These are phyloP conservation scores for Meyerozyma elateridarum DNA, from an alignment of 1,139 yeast genomes.

Conservation along the genomic window DNA sequence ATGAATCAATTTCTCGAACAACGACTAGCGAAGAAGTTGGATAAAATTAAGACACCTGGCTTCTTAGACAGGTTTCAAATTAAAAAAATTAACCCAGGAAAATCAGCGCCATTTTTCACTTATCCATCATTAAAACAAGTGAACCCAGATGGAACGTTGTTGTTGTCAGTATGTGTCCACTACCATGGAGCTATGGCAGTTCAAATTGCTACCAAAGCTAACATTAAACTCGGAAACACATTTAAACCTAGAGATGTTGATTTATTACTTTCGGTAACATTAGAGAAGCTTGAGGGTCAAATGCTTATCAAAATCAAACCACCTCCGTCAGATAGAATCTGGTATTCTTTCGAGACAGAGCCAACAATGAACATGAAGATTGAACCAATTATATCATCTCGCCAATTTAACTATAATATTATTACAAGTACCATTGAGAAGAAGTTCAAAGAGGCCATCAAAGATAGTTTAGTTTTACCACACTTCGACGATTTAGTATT, in stretches of 20 bases:
- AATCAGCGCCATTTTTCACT: constrained; percentile 74
- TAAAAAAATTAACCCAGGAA: constrained; percentile 69
- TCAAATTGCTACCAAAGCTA: constrained; percentile 75
- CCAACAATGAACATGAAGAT: constrained; percentile 71
- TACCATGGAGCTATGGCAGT: constrained; percentile 73
- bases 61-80: constrained; percentile 80
- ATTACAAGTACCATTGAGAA: constrained; percentile 77
- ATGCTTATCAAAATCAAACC: constrained; percentile 68
- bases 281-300: constrained; percentile 71
- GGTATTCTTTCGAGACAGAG: constrained; percentile 84
- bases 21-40: constrained; percentile 65
- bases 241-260: constrained; percentile 79
- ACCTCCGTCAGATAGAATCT: constrained; percentile 83
- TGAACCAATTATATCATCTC: constrained; percentile 84
- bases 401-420: constrained; percentile 72
- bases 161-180: constrained; percentile 54
- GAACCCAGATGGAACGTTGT: constrained; percentile 78
- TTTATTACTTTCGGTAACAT: constrained; percentile 64
- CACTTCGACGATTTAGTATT: constrained; percentile 84
- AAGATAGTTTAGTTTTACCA: constrained; percentile 77
- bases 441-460: constrained; percentile 72
- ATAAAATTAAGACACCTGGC: constrained; percentile 80
- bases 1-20: constrained; percentile 54
- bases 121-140: constrained; percentile 66
- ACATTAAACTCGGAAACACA: constrained; percentile 66